Conservation (phyloP, 129 eudicot species). For the Arctium minus region DNA sequence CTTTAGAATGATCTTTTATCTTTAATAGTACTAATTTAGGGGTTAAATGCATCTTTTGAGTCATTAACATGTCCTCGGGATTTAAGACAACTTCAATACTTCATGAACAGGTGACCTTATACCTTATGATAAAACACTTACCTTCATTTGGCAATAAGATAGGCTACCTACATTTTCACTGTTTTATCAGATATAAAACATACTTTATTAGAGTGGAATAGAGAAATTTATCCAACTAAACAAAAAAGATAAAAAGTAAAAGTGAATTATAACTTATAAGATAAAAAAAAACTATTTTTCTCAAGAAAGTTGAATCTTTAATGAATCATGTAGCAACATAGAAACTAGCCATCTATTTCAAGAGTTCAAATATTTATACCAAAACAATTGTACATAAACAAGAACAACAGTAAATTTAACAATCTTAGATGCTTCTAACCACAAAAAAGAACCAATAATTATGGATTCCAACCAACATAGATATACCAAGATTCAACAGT, state of each 20-base stretch:
- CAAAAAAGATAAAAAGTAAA: too few species aligned
- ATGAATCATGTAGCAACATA: too few species aligned
- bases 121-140: background rate
- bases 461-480: conserved; percentile 16
- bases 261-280: too few species aligned
- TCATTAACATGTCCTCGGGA: too few species aligned
- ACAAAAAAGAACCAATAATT: conserved; percentile 27
- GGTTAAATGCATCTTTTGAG: too few species aligned
- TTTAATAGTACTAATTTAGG: background rate
- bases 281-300: too few species aligned
- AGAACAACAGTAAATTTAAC: conserved; percentile 28
- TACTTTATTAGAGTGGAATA: too few species aligned
- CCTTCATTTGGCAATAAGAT: background rate
- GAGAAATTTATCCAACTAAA: too few species aligned
- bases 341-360: too few species aligned
- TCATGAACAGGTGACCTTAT: too few species aligned
- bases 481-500: conserved; percentile 3
- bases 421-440: conserved; percentile 26
- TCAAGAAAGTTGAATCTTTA: background rate
- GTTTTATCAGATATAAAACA: too few species aligned
- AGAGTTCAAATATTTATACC: conserved; percentile 25
- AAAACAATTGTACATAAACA: conserved; percentile 41
- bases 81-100: too few species aligned
- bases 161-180: background rate
- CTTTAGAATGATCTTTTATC: background rate